phyloP scores from a whole-genome alignment of 1,284 basidiomycete species.

The Macrocybe sp. region DNA sequence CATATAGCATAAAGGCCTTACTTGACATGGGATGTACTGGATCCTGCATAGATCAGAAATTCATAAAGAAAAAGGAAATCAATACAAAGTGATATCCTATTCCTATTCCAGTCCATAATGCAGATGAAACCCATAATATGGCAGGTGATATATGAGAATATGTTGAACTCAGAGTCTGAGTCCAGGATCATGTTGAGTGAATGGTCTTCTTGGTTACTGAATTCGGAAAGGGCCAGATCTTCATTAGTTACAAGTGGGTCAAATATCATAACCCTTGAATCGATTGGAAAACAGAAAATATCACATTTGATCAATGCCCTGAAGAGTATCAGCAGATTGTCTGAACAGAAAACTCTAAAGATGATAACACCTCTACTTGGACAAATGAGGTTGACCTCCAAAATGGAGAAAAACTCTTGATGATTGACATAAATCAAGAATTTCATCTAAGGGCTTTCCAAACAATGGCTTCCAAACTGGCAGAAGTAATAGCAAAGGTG shows the following conservation, averaged over 20 bases:
- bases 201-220: conserved; percentile 17
- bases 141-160: conserved; percentile 14
- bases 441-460: too few species aligned
- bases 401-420: background rate
- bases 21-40: conserved; percentile 10
- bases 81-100: too few species aligned
- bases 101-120: too few species aligned
- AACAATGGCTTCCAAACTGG: too few species aligned
- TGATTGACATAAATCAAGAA: background rate
- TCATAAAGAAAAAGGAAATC: conserved; percentile 4
- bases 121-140: too few species aligned
- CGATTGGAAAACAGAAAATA: too few species aligned
- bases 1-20: background rate
- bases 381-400: background rate
- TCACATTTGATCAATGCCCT: too few species aligned
- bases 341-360: background rate
- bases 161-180: conserved; percentile 10
- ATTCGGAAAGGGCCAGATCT: conserved; percentile 16
- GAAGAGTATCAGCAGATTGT: too few species aligned
- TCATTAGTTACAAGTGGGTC: too few species aligned
- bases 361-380: background rate
- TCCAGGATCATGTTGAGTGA: conserved; percentile 13
- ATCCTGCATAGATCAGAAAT: too few species aligned
- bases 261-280: too few species aligned
- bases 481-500: too few species aligned